Base-by-base conservation (phyloP, 1,284 basidiomycete genomes). In the Marasmius tenuissimus region DNA sequence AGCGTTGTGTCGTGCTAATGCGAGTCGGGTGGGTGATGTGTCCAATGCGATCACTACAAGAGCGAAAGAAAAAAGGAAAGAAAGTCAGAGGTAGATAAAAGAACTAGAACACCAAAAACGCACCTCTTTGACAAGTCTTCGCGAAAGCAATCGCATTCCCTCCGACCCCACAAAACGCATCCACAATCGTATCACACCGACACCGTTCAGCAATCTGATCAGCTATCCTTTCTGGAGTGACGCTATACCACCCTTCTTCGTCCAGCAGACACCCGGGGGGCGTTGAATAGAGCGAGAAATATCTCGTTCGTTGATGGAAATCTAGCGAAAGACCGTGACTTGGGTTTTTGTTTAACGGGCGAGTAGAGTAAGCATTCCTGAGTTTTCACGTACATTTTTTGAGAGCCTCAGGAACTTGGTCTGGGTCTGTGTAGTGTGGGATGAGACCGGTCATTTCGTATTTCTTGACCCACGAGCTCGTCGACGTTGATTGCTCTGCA, bases 91-190 rank as follows among this genome's bases (percentile, higher is more conserved):
- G 12, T 11, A 18, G 12, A 27, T 11, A 3, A 52, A 34, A 34
- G 48, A 37, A n/a, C 58, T 11, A 52, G 58, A 22, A 11, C 37
- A 55, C 55, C 37, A 40, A 34, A 34, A 50, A 73, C 86, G 62
- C 68, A 94, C 93, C 93, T 73, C 89, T 80, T 73, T 96, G 90
- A 75, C 96, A 98, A 1, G 96, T 97, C 72, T 91, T 87, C 1
- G 97, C 97, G 75, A 99, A 98, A 10, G 96, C 94, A 61, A 99
- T 99, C 0, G 96, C 87, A 70, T 99, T 99, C 3, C 97, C 97
- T 9, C 97, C 97, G 0, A 98, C 96, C 0, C 97, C 97, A 71
- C 96, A 98, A 72, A 98, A 99, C 0, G 95, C 94, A 71, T 99
- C 97, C 33, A 97, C 79, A 56, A 96, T 81, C 2, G 88, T 89